Evolutionary conservation across 805 yeast genomes (phyloP).

Genomic region (Lipomyces spencermartinsiae): DNA sequence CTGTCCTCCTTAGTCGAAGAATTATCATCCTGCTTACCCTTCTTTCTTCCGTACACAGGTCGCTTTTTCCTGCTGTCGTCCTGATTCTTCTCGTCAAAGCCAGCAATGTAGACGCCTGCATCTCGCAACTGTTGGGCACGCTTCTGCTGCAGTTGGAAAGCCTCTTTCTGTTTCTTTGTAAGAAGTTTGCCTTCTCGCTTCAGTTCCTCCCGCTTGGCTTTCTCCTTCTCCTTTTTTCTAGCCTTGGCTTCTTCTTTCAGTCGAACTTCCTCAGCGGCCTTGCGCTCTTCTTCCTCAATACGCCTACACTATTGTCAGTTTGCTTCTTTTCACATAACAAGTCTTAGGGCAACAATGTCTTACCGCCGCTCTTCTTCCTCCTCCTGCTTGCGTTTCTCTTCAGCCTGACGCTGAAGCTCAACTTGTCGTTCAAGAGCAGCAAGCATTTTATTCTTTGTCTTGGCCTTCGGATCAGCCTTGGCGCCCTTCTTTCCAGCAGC

Average conservation of each 20-base stretch:
- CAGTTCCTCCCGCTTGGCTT: slow-evolving; percentile 83
- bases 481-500: slow-evolving; percentile 41
- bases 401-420: slow-evolving; percentile 84
- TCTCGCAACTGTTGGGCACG: slow-evolving; percentile 86
- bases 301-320: slow-evolving; percentile 14
- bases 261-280: slow-evolving; percentile 50
- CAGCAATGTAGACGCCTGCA: slow-evolving; percentile 77
- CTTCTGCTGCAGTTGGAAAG: slow-evolving; percentile 81
- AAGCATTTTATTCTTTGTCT: slow-evolving; percentile 87
- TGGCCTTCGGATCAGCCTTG: slow-evolving; percentile 58
- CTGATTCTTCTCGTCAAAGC: slow-evolving; percentile 53
- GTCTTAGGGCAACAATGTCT: not conserved
- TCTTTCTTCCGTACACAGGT: slow-evolving; percentile 74
- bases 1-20: slow-evolving; percentile 41
- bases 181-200: slow-evolving; percentile 94
- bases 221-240: slow-evolving; percentile 86
- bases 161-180: slow-evolving; percentile 95
- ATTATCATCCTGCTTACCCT: slow-evolving; percentile 52
- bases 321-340: not conserved
- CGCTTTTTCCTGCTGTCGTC: slow-evolving; percentile 61
- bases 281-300: slow-evolving; percentile 58
- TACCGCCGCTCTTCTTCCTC: slow-evolving; percentile 70
- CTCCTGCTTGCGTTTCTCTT: slow-evolving; percentile 76
- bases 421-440: slow-evolving; percentile 90
- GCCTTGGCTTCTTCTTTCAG: slow-evolving; percentile 47